Evolutionary conservation across 345 rosid species (phyloP), one percentile per base, ranked within the genome.

Genomic region (Camelina laxa): DNA sequence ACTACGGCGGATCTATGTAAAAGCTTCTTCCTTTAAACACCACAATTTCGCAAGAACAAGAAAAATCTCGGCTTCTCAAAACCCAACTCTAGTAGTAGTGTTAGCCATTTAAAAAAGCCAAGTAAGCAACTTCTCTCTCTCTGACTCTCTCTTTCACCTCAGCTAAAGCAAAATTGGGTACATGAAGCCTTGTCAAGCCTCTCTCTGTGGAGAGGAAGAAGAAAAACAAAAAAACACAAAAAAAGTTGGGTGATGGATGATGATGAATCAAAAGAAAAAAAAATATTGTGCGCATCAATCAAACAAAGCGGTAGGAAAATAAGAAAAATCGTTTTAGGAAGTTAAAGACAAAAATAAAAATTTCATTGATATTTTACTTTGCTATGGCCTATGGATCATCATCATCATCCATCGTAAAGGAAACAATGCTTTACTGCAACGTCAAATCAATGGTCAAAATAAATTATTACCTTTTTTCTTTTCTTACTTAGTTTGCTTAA

Each of bases 391-490:
- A 27, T 27, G 30, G 30, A 27, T 27, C 5, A 27, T 27, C 59
- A 27, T 27, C 59, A 35, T 51, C 51, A 60, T 60, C 24, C 67
- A 35, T 72, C 51, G 51, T 27, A 41, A 62, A 63, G 65, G 56
- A 55, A 55, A 57, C 33, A 22, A 73, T 72, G 65, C 86, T 85
- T 83, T 54, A 35, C 31, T 60, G 58, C 67, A 75, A 85, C 81
- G 86, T 79, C 83, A 65, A 73, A 79, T 76, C 75, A 39, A 67
- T 24, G 27, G 72, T 68, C 68, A 68, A 75, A 16, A 65, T 22
- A 27, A 19, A n/a, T 9, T 1, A 10, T 24, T 41, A 0, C 55
- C 39, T 49, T 42, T 73, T 19, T 22, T 73, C 27, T 39, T 59
- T 60, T 49, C 38, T 35, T 35, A 35, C 38, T 35, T 35, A 35